phyloP scores from a whole-genome alignment of 139 green algal genomes.

The Haematococcus sp. region DNA sequence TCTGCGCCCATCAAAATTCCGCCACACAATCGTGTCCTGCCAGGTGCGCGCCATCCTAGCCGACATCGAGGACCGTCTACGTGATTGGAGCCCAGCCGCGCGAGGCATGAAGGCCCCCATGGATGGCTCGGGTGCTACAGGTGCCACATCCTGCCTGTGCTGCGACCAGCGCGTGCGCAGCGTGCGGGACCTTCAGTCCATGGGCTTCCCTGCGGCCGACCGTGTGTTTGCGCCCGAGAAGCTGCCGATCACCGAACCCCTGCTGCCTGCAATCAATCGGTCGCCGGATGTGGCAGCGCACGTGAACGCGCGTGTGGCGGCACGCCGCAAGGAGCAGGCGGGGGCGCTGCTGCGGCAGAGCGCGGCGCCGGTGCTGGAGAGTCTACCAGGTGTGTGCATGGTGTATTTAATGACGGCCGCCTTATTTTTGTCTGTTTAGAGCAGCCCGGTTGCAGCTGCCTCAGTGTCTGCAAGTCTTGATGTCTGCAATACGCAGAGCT shows the following conservation, averaged over 20 bases:
- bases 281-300: constrained; percentile 3
- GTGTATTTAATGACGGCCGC: not conserved
- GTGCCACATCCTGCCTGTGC: constrained; percentile 38
- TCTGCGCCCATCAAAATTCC: too few relatives aligned
- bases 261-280: constrained; percentile 37
- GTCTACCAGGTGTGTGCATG: not conserved
- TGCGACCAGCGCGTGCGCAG: constrained; percentile 44
- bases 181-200: constrained; percentile 31
- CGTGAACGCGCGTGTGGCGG: constrained; percentile 10
- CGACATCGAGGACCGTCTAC: constrained; percentile 41
- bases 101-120: constrained; percentile 35
- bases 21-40: too few relatives aligned
- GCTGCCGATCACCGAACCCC: constrained; percentile 20
- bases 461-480: too few relatives aligned
- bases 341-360: not conserved
- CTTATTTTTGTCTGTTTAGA: too few relatives aligned
- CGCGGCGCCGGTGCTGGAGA: not conserved
- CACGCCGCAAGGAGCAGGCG: not conserved
- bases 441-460: too few relatives aligned
- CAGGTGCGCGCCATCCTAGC: constrained; percentile 42
- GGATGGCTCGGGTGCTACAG: constrained; percentile 12
- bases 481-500: too few relatives aligned
- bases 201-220: constrained; percentile 32
- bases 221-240: constrained; percentile 37
- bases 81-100: constrained; percentile 33